These are phyloP conservation scores for Nidularia pulvinata DNA, from an alignment of 768 basidiomycete genomes.

Conservation along the genomic window DNA sequence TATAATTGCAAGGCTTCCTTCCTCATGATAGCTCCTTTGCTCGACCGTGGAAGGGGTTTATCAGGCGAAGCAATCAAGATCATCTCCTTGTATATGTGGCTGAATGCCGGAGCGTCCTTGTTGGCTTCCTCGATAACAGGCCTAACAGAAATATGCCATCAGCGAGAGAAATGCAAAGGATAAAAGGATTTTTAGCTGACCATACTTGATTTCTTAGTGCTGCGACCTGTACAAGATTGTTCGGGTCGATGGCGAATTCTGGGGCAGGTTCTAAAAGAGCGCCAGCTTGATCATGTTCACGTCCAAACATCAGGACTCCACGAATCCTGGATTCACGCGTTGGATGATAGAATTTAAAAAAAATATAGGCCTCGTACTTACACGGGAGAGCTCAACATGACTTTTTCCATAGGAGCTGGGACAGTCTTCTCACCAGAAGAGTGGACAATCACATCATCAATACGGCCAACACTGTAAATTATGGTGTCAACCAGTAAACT, in stretches of 20 bases:
- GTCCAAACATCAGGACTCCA: conserved; percentile 38
- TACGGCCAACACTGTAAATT: conserved; percentile 31
- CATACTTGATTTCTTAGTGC: conserved; percentile 30
- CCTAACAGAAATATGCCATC: conserved; percentile 14
- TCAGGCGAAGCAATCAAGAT: conserved; percentile 41
- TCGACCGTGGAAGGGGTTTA: conserved; percentile 27
- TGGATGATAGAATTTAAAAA: background rate
- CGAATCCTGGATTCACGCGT: conserved; percentile 13
- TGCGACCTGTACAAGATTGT: conserved; percentile 19
- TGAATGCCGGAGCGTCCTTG: conserved; percentile 31
- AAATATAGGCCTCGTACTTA: conserved; percentile 6
- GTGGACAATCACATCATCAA: conserved; percentile 34
- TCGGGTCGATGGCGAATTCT: conserved; percentile 21
- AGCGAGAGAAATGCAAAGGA: background rate
- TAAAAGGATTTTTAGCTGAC: conserved; percentile 8
- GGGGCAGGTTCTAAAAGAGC: conserved; percentile 24
- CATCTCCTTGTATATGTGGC: conserved; percentile 50
- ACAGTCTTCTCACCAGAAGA: conserved; percentile 34
- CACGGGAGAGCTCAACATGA: conserved; percentile 16
- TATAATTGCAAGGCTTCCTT: conserved; percentile 29
- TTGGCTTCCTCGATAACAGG: conserved; percentile 40
- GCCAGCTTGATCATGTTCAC: conserved; percentile 25
- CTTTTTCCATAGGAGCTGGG: conserved; percentile 29
- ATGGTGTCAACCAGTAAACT: background rate
- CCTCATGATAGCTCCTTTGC: conserved; percentile 36